Percentiles rank a stretch among this genome's conserved stretches.
phyloP scores from a whole-genome alignment of 108 stramenopile genomes.

The Nitzschia sp. region DNA sequence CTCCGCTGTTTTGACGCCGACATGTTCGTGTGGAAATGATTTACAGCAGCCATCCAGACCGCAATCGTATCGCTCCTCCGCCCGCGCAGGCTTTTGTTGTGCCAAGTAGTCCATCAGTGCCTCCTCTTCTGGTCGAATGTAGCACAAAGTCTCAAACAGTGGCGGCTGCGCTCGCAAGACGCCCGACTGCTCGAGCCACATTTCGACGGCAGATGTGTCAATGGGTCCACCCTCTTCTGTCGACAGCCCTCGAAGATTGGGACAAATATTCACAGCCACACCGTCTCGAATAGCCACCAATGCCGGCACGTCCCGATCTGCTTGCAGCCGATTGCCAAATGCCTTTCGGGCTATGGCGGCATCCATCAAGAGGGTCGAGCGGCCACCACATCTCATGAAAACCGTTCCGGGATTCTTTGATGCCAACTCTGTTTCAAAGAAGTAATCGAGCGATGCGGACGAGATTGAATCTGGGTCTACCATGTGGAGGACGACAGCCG shows the following conservation, averaged over 20 bases:
- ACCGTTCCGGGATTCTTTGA: constrained; percentile 51
- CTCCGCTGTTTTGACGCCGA: constrained; percentile 63
- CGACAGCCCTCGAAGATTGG: constrained; percentile 46
- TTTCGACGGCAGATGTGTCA: constrained; percentile 48
- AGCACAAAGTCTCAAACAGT: constrained; percentile 52
- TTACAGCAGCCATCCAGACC: constrained; percentile 72
- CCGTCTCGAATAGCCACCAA: constrained; percentile 74
- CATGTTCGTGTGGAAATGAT: constrained; percentile 76
- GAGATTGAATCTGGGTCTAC: constrained; percentile 57
- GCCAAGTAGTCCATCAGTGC: constrained; percentile 61
- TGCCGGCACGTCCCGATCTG: constrained; percentile 61
- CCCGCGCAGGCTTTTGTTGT: constrained; percentile 5
- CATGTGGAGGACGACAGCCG: constrained; percentile 71
- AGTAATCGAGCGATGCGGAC: constrained; percentile 76
- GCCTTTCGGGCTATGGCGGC: constrained; percentile 28
- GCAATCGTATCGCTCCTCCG: constrained; percentile 65
- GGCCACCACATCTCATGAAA: constrained; percentile 63
- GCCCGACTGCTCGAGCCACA: constrained; percentile 70
- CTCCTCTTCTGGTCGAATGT: constrained; percentile 76
- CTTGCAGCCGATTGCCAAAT: constrained; percentile 18
- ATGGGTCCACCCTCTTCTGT: constrained; percentile 22
- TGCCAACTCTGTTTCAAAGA: constrained; percentile 52
- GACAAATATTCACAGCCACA: constrained; percentile 52
- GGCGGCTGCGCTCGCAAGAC: constrained; percentile 57
- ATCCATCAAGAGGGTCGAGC: constrained; percentile 49